A percentile compares a stretch with the other conserved stretches of the same genome.
phyloP scores from a whole-genome alignment of 768 basidiomycete genomes.

The Chlorophyllum brunneum region DNA sequence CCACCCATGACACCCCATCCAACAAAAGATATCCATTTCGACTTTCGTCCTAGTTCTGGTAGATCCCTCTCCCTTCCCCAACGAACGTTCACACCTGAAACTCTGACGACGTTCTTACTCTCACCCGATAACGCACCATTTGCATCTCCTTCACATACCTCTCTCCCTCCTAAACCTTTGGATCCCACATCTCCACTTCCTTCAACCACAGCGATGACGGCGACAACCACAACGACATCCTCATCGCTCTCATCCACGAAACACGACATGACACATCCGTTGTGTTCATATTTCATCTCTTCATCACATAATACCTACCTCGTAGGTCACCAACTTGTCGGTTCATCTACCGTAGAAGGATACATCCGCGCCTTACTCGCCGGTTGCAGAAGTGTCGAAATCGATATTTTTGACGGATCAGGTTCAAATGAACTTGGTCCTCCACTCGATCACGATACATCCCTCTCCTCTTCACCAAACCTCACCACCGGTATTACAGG shows the following conservation, averaged over 20 bases:
- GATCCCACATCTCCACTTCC: background rate
- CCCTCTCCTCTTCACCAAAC: background rate
- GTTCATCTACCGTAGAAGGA: constrained; percentile 82
- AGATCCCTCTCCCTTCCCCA: background rate
- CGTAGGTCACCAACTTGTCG: constrained; percentile 80
- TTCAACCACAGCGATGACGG: background rate
- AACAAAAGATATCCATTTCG: background rate
- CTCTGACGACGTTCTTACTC: constrained; percentile 75
- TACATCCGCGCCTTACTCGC: constrained; percentile 88
- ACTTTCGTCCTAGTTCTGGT: background rate
- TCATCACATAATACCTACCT: constrained; percentile 95
- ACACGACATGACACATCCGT: constrained; percentile 87
- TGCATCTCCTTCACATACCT: constrained; percentile 4
- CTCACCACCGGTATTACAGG: too few species aligned
- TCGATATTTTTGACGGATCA: constrained; percentile 7
- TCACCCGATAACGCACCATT: constrained; percentile 72
- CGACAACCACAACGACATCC: background rate
- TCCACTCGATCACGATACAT: background rate
- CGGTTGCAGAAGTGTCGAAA: constrained; percentile 85
- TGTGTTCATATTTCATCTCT: constrained; percentile 87
- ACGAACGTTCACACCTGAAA: constrained; percentile 44
- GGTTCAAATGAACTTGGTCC: constrained; percentile 45
- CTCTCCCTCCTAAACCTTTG: constrained; percentile 24
- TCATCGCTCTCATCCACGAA: constrained; percentile 23
- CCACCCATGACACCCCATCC: constrained; percentile 19